Evolutionary conservation across 495 filamentous ascomycete species (phyloP).

Genomic region (Neurospora sp.): DNA sequence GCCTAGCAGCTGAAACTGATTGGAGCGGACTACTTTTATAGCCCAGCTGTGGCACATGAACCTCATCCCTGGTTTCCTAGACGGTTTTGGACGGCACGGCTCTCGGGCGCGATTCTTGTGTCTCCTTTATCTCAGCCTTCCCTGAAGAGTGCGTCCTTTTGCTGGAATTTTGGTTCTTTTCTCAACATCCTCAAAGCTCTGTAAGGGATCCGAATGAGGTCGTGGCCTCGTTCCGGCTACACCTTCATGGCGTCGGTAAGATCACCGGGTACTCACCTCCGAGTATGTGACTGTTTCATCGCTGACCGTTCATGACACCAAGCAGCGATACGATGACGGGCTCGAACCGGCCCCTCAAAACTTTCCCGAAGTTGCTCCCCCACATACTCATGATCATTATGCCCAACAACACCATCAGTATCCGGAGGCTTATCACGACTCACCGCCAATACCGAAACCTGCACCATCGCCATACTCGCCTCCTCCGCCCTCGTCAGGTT

Average conservation of each 20-base stretch:
- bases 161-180: background rate
- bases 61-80: background rate
- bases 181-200: background rate
- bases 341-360: slow-evolving; percentile 28
- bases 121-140: background rate
- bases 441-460: background rate
- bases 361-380: slow-evolving; percentile 27
- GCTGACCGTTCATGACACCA: background rate
- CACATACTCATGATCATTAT: slow-evolving; percentile 2
- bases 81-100: background rate
- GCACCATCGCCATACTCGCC: background rate
- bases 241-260: background rate
- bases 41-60: background rate
- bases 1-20: background rate
- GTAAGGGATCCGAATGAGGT: background rate
- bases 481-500: background rate
- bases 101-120: background rate
- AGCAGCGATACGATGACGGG: slow-evolving; percentile 25
- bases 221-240: background rate
- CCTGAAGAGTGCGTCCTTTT: background rate
- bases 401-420: background rate
- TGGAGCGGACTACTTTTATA: background rate
- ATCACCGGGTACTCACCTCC: background rate
- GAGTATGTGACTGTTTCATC: background rate
- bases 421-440: background rate